These are phyloP conservation scores for Helotiales sp. DNA, from an alignment of 2,329 filamentous ascomycete species.

Conservation along the genomic window DNA sequence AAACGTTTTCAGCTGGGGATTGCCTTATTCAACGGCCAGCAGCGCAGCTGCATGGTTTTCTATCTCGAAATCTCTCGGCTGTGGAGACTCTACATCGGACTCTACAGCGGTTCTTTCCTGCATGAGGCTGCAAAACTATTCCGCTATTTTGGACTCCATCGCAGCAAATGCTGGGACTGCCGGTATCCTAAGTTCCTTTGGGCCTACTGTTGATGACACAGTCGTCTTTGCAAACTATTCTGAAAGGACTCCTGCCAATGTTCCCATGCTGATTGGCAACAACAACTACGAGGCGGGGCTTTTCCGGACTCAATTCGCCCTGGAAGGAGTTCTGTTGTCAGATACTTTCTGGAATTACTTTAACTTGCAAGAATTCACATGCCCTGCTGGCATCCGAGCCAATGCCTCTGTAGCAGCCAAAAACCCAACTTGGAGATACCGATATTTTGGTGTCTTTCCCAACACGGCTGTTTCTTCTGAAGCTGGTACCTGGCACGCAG, in stretches of 20 bases:
- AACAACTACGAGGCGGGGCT: constrained; percentile 37
- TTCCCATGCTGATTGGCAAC: constrained; percentile 36
- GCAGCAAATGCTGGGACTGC: constrained; percentile 11
- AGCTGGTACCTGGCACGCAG: constrained; percentile 38
- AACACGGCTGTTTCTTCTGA: constrained; percentile 33
- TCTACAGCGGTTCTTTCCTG: constrained; percentile 26
- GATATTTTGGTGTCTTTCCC: constrained; percentile 40
- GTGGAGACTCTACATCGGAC: constrained; percentile 29
- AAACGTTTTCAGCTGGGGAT: constrained; percentile 29
- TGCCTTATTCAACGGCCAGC: constrained; percentile 22
- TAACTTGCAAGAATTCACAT: constrained; percentile 36
- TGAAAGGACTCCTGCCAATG: constrained; percentile 21
- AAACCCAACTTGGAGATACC: constrained; percentile 40
- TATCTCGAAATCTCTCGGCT: constrained; percentile 28
- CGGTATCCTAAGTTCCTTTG: constrained; percentile 25
- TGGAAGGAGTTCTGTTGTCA: constrained; percentile 22
- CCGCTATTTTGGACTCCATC: constrained; percentile 24
- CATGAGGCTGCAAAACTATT: constrained; percentile 26
- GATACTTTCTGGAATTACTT: constrained; percentile 32
- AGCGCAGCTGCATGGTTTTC: constrained; percentile 28
- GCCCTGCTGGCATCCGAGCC: constrained; percentile 33
- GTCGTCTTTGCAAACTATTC: constrained; percentile 34
- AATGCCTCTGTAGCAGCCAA: constrained; percentile 28
- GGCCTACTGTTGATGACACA: constrained; percentile 30
- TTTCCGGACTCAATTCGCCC: constrained; percentile 28